Conservation (phyloP, 2,329 filamentous ascomycete species). For the Diaporthe sp. region DNA sequence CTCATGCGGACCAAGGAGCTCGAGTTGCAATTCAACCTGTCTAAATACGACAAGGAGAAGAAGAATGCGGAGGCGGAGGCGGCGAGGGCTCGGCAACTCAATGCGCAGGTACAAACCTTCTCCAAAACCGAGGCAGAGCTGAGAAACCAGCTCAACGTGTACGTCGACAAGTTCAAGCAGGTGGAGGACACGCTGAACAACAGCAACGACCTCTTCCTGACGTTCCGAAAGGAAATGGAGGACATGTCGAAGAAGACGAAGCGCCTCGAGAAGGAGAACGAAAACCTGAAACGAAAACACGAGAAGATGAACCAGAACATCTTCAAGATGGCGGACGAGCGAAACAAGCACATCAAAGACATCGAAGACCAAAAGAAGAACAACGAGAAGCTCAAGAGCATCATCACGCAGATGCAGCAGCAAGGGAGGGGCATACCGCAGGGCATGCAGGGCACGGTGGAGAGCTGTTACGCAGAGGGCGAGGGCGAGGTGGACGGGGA, state of each 20-base stretch:
- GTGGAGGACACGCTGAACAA: constrained; percentile 99
- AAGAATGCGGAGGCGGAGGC: constrained; percentile 88
- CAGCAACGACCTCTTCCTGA: constrained; percentile 96
- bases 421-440: constrained; percentile 85
- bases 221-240: constrained; percentile 99
- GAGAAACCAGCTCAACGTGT: constrained; percentile 95
- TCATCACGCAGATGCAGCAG: constrained; percentile 96
- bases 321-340: constrained; percentile 96
- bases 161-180: constrained; percentile 99
- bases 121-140: constrained; percentile 96
- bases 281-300: constrained; percentile 90
- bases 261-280: constrained; percentile 95
- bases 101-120: constrained; percentile 92
- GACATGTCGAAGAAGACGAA: constrained; percentile 99
- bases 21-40: constrained; percentile 92
- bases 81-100: constrained; percentile 85
- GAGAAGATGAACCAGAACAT: constrained; percentile 95
- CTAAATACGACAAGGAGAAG: constrained; percentile 89
- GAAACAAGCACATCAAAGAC: constrained; percentile 80
- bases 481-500: constrained; percentile 65
- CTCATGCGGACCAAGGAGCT: constrained; percentile 94
- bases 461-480: constrained; percentile 70
- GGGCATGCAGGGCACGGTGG: constrained; percentile 72
- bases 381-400: constrained; percentile 91
- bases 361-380: constrained; percentile 86